Conservation (phyloP, 805 yeast species). For the Kuraishia piskuri region DNA sequence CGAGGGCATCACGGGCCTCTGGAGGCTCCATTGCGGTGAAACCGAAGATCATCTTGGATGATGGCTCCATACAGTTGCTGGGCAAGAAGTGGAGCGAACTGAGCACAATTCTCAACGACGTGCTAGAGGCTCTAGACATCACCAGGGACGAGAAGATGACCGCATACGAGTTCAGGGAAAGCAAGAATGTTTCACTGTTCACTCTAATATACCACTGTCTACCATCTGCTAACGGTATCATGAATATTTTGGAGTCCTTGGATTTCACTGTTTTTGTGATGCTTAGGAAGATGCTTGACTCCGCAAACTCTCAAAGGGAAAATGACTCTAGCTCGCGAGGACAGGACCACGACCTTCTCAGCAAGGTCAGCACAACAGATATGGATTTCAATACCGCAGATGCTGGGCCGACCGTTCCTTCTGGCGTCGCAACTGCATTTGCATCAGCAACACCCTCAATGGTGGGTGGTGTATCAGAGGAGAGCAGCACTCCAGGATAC, state of each 20-base stretch:
- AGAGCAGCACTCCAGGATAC: not conserved
- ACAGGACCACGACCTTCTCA: not conserved
- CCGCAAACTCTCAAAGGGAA: constrained; percentile 5
- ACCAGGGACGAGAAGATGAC: not conserved
- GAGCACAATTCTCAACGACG: constrained; percentile 29
- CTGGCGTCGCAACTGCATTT: not conserved
- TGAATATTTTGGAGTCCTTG: constrained; percentile 49
- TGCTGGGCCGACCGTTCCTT: constrained; percentile 7
- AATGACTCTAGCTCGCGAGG: not conserved
- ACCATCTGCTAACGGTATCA: constrained; percentile 36
- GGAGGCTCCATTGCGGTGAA: not conserved
- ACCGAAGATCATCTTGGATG: constrained; percentile 39
- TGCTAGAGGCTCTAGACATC: constrained; percentile 21
- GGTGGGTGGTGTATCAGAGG: not conserved
- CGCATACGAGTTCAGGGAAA: constrained; percentile 15
- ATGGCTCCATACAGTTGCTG: constrained; percentile 33
- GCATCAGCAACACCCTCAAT: not conserved
- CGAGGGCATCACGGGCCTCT: not conserved
- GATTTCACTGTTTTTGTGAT: constrained; percentile 46
- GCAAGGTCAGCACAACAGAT: not conserved
- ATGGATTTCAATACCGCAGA: not conserved
- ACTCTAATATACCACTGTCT: constrained; percentile 45
- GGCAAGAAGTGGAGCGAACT: constrained; percentile 28
- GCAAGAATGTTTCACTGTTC: constrained; percentile 44
- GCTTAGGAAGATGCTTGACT: constrained; percentile 18